A percentile compares a stretch with the other conserved stretches of the same genome.
These are phyloP conservation scores for Cyberlindnera maritima DNA, from an alignment of 805 yeast genomes.

Conservation along the genomic window DNA sequence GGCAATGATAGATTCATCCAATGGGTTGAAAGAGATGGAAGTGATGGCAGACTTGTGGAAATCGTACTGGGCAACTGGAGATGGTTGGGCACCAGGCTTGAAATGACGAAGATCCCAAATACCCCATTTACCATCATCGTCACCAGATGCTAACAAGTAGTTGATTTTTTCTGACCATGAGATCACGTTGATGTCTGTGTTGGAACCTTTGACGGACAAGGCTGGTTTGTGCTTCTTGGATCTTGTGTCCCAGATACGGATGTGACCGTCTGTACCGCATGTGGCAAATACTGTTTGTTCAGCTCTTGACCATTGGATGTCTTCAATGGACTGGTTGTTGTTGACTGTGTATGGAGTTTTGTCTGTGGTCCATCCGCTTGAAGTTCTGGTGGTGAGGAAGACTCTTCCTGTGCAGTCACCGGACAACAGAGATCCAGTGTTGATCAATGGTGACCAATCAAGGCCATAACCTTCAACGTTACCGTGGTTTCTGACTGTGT, in stretches of 20 bases:
- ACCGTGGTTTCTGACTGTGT: conserved; percentile 83
- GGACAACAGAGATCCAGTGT: conserved; percentile 76
- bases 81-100: conserved; percentile 47
- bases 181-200: conserved; percentile 87
- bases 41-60: conserved; percentile 95
- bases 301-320: conserved; percentile 92
- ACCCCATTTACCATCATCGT: conserved; percentile 96
- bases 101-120: conserved; percentile 95
- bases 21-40: conserved; percentile 89
- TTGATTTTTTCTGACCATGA: conserved; percentile 91
- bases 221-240: conserved; percentile 92
- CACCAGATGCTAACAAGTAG: conserved; percentile 90
- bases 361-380: conserved; percentile 83
- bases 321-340: conserved; percentile 83
- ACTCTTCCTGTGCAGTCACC: conserved; percentile 90
- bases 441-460: conserved; percentile 90
- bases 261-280: conserved; percentile 86
- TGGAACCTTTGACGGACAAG: conserved; percentile 74
- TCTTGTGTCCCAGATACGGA: conserved; percentile 96
- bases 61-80: conserved; percentile 91
- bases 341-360: conserved; percentile 64
- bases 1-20: conserved; percentile 93
- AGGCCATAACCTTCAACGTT: conserved; percentile 96
- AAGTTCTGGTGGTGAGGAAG: conserved; percentile 71
- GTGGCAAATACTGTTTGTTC: conserved; percentile 95